Percentiles rank a stretch among this genome's conserved stretches.
Conservation (phyloP, 2,329 filamentous ascomycete genomes). For the Aspergillus quadricinctus region DNA sequence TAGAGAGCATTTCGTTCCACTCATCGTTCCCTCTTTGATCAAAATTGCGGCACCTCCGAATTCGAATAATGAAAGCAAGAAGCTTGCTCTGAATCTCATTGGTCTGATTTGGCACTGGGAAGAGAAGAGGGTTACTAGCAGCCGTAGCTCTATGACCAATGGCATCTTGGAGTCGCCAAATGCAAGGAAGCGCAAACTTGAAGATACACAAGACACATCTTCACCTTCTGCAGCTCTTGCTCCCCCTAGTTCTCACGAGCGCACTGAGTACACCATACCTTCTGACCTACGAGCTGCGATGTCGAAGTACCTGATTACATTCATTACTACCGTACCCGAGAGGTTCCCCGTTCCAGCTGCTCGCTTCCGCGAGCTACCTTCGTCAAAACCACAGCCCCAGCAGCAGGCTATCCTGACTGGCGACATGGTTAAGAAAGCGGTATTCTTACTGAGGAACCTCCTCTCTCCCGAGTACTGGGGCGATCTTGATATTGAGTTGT, state of each 20-base stretch:
- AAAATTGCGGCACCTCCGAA: slow-evolving; percentile 80
- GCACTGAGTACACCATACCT: slow-evolving; percentile 65
- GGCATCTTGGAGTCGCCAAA: slow-evolving; percentile 65
- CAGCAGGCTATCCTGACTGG: slow-evolving; percentile 50
- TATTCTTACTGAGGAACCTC: slow-evolving; percentile 76
- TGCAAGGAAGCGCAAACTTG: slow-evolving; percentile 70
- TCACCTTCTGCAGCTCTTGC: slow-evolving; percentile 52
- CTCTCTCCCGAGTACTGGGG: slow-evolving; percentile 86
- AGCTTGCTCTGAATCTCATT: slow-evolving; percentile 85
- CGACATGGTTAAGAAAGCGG: slow-evolving; percentile 81
- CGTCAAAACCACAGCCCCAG: slow-evolving; percentile 40
- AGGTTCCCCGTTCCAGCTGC: slow-evolving; percentile 72
- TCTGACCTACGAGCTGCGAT: slow-evolving; percentile 68
- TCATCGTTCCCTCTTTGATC: slow-evolving; percentile 82
- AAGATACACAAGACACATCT: slow-evolving; percentile 54
- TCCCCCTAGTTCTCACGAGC: slow-evolving; percentile 44
- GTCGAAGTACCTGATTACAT: slow-evolving; percentile 91
- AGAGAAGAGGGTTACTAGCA: slow-evolving; percentile 67
- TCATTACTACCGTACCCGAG: slow-evolving; percentile 86
- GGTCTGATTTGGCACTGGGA: slow-evolving; percentile 92
- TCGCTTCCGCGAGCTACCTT: slow-evolving; percentile 55
- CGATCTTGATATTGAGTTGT: slow-evolving; percentile 85
- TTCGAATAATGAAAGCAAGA: slow-evolving; percentile 86
- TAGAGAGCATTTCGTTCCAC: slow-evolving; percentile 80
- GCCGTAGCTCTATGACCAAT: slow-evolving; percentile 23